A percentile compares a stretch with the other conserved stretches of the same genome.
Conservation (phyloP, 371 early-diverging fungal genomes). For the Catenaria anguillulae region DNA sequence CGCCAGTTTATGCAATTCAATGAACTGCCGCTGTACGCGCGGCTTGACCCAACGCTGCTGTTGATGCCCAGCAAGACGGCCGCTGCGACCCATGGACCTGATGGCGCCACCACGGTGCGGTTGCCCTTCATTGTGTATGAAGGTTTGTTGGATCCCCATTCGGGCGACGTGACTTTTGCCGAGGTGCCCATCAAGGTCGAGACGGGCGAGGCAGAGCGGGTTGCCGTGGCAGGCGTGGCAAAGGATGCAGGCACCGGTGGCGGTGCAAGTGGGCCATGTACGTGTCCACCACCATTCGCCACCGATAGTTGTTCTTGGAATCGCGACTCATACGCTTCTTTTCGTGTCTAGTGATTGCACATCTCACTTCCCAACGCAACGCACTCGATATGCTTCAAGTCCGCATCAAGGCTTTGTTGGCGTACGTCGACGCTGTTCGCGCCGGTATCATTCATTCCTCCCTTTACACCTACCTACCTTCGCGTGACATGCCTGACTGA, state of each 20-base stretch:
- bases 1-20: constrained; percentile 48
- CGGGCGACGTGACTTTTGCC: neutral
- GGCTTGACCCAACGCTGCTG: constrained; percentile 46
- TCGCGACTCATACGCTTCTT: too few relatives aligned
- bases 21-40: constrained; percentile 60
- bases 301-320: too few relatives aligned
- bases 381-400: constrained; percentile 69
- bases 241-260: constrained; percentile 63
- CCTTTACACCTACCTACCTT: too few relatives aligned
- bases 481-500: too few relatives aligned
- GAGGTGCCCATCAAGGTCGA: constrained; percentile 23
- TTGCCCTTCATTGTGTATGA: constrained; percentile 69
- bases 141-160: constrained; percentile 45
- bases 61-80: too few relatives aligned
- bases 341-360: constrained; percentile 49
- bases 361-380: constrained; percentile 57
- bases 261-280: neutral
- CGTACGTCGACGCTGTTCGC: constrained; percentile 51
- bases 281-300: constrained; percentile 31
- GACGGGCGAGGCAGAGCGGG: constrained; percentile 63
- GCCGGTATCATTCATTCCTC: too few relatives aligned
- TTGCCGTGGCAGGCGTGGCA: too few relatives aligned
- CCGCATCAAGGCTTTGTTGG: constrained; percentile 45
- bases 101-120: constrained; percentile 32
- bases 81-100: too few relatives aligned